Base-by-base conservation (phyloP, 352 stramenopile species). In the Phytopythium helicoides region DNA sequence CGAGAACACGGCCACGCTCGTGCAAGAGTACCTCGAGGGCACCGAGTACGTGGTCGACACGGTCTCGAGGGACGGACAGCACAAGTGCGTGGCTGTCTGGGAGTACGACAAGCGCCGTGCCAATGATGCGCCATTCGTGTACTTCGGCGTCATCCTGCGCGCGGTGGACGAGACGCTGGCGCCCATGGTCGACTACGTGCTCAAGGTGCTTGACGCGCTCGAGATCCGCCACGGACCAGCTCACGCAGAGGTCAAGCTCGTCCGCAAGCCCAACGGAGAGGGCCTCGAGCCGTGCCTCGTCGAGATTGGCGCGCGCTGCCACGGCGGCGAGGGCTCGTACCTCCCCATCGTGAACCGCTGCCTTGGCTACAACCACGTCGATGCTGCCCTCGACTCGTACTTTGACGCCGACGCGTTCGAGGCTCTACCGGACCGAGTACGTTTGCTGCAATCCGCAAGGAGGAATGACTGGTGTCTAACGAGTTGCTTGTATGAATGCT, bases 11-110 rank as follows among this genome's bases (percentile, higher is more conserved):
- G 73, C 83, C 22, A 96, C 96, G 9, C 68, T 98, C n/a, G 86
- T 97, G 23, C 93, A 98, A 63, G 94, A 98, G 68, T 98, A 93
- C 63, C 68, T 98, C 15, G 74, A 83, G 7, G 96, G 96, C 26
- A 91, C 74, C 18, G 96, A 99, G 70, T 99, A 98, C 71, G 95
- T 97, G 4, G 79, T 99, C n/a, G 96, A 99, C 64, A 96, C 92
- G 8, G 95, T 99, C 9, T 95, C 76, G 55, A 85, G 87, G 52
- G 81, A 97, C 62, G 96, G 96, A 0, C 66, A 92, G 38, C 87
- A 97, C 55, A 98, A 98, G 57, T 84, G 98, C 33, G 89, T 97
- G 28, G 96, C 95, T 5, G 70, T 99, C 7, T 99, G 96, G 96
- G 86, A 96, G 64, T 99, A 99, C 64, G 96, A 99, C 72, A 99